A percentile compares a stretch with the other conserved stretches of the same genome.
phyloP scores from a whole-genome alignment of 306 rosid species.

The Vachellia pachyceras region DNA sequence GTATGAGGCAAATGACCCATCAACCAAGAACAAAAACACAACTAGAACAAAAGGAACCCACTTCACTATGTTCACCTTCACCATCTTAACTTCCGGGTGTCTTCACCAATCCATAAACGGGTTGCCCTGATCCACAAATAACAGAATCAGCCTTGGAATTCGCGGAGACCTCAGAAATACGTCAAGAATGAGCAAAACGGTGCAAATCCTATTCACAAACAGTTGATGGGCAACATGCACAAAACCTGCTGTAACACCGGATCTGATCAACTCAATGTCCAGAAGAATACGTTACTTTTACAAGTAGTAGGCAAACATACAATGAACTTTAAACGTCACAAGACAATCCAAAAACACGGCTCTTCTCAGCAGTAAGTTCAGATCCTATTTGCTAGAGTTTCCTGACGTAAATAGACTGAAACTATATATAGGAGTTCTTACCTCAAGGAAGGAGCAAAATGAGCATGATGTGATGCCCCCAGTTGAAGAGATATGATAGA shows the following conservation, averaged over 20 bases:
- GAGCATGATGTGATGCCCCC: conserved; percentile 1
- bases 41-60: conserved; percentile 50
- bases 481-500: conserved; percentile 10
- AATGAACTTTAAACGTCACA: conserved; percentile 36
- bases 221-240: conserved; percentile 9
- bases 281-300: conserved; percentile 33
- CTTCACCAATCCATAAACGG: conserved; percentile 40
- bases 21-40: conserved; percentile 44
- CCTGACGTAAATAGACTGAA: conserved; percentile 22
- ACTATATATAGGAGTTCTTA: conserved; percentile 34
- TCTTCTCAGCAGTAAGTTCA: not conserved
- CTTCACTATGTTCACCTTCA: conserved; percentile 57
- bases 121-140: conserved; percentile 19
- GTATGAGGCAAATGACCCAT: conserved; percentile 56
- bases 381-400: conserved; percentile 1
- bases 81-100: conserved; percentile 31
- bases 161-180: conserved; percentile 2
- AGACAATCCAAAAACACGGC: conserved; percentile 28
- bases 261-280: conserved; percentile 41
- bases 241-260: conserved; percentile 42
- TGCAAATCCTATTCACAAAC: conserved; percentile 43
- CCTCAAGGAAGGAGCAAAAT: conserved; percentile 34
- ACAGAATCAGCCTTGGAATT: conserved; percentile 9
- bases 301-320: conserved; percentile 29
- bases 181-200: conserved; percentile 16